Base-by-base conservation (phyloP, 352 stramenopile species). In the Halophytophthora batemanensis region DNA sequence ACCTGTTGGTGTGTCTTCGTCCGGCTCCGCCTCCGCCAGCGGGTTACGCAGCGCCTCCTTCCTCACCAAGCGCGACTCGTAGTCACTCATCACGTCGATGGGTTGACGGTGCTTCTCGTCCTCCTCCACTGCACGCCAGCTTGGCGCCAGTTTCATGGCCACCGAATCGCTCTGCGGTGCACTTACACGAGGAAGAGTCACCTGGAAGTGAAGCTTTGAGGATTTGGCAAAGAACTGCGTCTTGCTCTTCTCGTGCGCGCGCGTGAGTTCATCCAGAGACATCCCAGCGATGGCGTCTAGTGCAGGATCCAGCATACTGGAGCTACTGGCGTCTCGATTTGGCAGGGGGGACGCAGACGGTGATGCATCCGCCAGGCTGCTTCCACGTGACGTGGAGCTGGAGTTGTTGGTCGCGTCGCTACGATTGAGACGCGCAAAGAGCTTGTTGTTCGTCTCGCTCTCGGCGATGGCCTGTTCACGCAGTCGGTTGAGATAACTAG, bases 11-110 rank as follows among this genome's bases (percentile, higher is more conserved):
- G 82, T 95, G 42, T 93, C 80, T 50, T 95, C 85, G 45, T 95
- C 85, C 3, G 81, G 76, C 25, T 95, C 85, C 15, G 85, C 81
- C 37, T 95, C 83, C 18, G 74, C 76, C 13, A 91, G 69, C n/a
- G 85, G 85, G 43, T 95, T 93, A 7, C 85, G 76, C 21, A 93
- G 64, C 2, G 82, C 82, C 42, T 95, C 85, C 42, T 93, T 95
- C 59, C 90, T 93, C 40, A 95, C 74, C 22, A 92, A 38, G n/a
- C 82, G 72, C 0, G 85, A 91, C 23, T 93, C 83, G 53, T 95
- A 95, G 50, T 95, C 83, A 48, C 82, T 91, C 85, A 95, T 95
- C 3, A 87, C 77, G 22, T 93, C 85, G 39, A 95, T 93, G 4
- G 85, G 82, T 34, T 93, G 77, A 12, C 74, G 74, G 47, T 93